Percentiles rank a stretch among this genome's conserved stretches.
These are phyloP conservation scores for Benincasa hispida DNA, from an alignment of 306 rosid species.

Conservation along the genomic window DNA sequence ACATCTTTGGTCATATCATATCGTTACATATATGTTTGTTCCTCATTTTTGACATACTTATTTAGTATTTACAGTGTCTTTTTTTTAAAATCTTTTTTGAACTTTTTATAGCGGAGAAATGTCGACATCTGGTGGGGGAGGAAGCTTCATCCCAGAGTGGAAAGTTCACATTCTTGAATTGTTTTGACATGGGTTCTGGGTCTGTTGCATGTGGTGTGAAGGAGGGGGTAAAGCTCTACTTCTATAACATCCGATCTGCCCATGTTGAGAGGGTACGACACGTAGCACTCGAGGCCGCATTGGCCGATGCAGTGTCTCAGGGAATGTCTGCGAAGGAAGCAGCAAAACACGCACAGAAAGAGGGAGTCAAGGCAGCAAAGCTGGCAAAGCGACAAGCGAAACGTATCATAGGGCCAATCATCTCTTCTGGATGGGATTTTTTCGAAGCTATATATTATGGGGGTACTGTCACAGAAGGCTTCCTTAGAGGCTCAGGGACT, in stretches of 20 bases:
- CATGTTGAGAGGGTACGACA: conserved; percentile 52
- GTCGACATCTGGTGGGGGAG: conserved; percentile 77
- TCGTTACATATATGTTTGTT: neutral
- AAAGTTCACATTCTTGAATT: conserved; percentile 52
- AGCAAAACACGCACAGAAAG: conserved; percentile 45
- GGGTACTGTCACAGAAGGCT: conserved; percentile 56
- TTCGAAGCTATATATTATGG: conserved; percentile 79
- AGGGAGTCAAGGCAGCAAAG: conserved; percentile 72
- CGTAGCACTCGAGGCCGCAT: conserved; percentile 33
- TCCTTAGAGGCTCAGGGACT: conserved; percentile 64
- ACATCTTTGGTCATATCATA: neutral
- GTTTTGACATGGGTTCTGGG: conserved; percentile 68
- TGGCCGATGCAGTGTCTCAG: conserved; percentile 41
- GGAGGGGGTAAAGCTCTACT: conserved; percentile 68
- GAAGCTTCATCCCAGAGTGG: conserved; percentile 65
- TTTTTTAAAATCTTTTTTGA: neutral
- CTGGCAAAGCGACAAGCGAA: conserved; percentile 45
- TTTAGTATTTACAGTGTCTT: neutral
- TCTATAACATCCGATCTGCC: conserved; percentile 51
- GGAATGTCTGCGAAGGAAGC: conserved; percentile 37
- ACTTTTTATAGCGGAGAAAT: conserved; percentile 57
- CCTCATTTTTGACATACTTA: neutral
- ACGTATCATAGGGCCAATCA: conserved; percentile 60
- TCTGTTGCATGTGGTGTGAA: conserved; percentile 58
- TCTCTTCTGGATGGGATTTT: conserved; percentile 88